Evolutionary conservation across 805 yeast genomes (phyloP).

Genomic region (Ogataea pilisensis): DNA sequence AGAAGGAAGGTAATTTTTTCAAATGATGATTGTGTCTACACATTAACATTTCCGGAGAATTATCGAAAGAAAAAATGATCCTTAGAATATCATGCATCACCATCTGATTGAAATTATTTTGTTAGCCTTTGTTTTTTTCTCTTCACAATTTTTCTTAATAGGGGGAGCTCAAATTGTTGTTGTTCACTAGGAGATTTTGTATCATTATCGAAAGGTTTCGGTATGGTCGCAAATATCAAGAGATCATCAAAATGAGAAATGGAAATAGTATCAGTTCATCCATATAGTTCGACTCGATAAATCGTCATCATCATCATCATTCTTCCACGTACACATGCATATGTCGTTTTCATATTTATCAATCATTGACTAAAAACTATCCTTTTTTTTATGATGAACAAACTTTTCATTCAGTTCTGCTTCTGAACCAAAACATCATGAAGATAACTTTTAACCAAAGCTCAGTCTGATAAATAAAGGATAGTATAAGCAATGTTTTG

Average conservation of each 20-base stretch:
- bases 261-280: too few species aligned
- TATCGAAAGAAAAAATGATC: constrained; percentile 47
- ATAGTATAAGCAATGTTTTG: background rate
- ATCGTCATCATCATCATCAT: too few species aligned
- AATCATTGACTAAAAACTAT: background rate
- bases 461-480: constrained; percentile 39
- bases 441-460: constrained; percentile 76
- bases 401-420: constrained; percentile 82
- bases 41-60: constrained; percentile 33
- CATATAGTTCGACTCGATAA: background rate
- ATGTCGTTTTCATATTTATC: background rate
- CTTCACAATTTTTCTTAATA: background rate
- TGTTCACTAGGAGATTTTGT: background rate
- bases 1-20: constrained; percentile 4
- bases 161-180: constrained; percentile 5
- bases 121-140: background rate
- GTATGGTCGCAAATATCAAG: background rate
- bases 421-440: constrained; percentile 75
- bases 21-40: constrained; percentile 35
- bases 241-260: too few species aligned
- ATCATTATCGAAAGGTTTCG: background rate
- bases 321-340: too few species aligned
- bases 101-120: constrained; percentile 59
- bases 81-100: constrained; percentile 95
- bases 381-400: constrained; percentile 52